Evolutionary conservation across 345 rosid species (phyloP), one percentile per base, ranked within the genome.

Genomic region (Stellera chamaejasme): DNA sequence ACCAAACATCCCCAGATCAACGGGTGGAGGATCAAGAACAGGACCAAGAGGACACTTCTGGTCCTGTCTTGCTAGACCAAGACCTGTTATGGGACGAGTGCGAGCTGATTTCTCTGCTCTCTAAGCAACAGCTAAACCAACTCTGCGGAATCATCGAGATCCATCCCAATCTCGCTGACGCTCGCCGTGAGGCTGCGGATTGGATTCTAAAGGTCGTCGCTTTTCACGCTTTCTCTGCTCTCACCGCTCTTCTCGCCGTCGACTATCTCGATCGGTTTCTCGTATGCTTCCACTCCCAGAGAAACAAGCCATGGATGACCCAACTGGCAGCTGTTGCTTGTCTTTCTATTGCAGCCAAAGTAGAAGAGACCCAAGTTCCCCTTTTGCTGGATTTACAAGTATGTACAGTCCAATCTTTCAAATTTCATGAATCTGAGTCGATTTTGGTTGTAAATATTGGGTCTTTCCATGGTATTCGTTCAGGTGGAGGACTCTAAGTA

Each of bases 181-280:
- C 76, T 62, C 75, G 95, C n/a, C 19, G 63, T 44, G 71, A 78
- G 58, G 83, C 86, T 48, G 77, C 74, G 43, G 80, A 71, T 10
- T 70, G 83, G 83, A 78, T 81, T 54, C 58, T 81, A 2, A 75
- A 65, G 59, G 87, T 78, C 69, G 70, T 65, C 60, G 75, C 77
- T 12, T 69, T 60, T 66, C 75, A 71, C 72, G 69, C 74, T 39
- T 87, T 87, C 75, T 60, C 82, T 42, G 67, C 78, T 50, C 65
- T 72, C 12, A 78, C 91, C 5, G 84, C 84, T 4, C 70, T 82
- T 67, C 77, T 83, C 55, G 90, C 95, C 0, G 78, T 78, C 45
- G 78, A 87, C 78, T 83, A 74, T 67, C 77, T 87, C 2, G 95
- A 87, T 62, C 76, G 88, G 67, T 87, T 87, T 66, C 67, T 83